Evolutionary conservation across 2,329 filamentous ascomycete species (phyloP).

Genomic region (Septoria linicola): DNA sequence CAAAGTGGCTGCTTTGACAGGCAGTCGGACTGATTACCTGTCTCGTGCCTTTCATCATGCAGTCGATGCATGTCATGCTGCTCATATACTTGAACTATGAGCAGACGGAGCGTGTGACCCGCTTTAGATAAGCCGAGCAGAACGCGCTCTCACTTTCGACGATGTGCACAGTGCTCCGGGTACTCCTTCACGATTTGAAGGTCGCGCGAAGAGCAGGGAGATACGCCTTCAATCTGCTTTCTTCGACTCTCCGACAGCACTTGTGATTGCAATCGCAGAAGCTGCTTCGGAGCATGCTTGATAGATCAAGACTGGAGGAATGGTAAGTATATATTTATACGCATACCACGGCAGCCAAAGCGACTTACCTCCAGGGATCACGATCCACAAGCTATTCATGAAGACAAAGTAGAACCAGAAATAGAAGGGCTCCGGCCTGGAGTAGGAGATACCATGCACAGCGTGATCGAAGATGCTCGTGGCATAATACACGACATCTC

Average conservation of each 20-base stretch:
- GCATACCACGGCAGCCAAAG: neutral
- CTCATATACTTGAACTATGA: no score
- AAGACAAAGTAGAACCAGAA: slow-evolving; percentile 65
- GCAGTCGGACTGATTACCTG: no score
- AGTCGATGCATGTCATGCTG: no score
- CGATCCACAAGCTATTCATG: slow-evolving; percentile 67
- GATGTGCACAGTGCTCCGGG: no score
- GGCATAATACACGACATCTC: slow-evolving; percentile 63
- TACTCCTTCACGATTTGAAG: no score
- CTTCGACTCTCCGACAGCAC: slow-evolving; percentile 28
- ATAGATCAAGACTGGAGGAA: slow-evolving; percentile 30
- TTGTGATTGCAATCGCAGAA: slow-evolving; percentile 27
- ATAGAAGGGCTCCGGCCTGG: slow-evolving; percentile 62
- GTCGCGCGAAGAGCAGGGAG: no score
- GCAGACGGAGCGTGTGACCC: no score
- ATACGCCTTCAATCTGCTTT: slow-evolving; percentile 23
- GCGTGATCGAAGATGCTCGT: slow-evolving; percentile 63
- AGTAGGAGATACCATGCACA: slow-evolving; percentile 55
- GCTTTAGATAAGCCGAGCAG: no score
- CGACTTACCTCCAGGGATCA: slow-evolving; percentile 57
- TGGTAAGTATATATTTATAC: slow-evolving; percentile 17
- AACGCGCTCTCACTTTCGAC: no score
- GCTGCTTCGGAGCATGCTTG: slow-evolving; percentile 29
- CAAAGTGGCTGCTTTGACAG: no score
- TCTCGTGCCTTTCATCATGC: no score